phyloP scores from a whole-genome alignment of 805 yeast genomes.

The Yamadazyma tumulicola region DNA sequence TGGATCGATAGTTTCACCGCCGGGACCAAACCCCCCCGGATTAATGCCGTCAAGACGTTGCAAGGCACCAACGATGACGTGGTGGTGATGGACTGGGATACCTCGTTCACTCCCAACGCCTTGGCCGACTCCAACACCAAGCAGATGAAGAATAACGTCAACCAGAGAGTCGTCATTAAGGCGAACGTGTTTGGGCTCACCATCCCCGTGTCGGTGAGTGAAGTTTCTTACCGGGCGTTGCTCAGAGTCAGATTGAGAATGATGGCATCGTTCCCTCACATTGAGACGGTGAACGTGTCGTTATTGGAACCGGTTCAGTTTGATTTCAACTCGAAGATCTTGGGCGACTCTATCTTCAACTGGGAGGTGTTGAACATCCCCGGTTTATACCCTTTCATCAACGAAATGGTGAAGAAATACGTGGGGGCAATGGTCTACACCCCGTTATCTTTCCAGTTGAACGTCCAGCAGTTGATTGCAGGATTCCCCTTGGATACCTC shows the following conservation, averaged over 20 bases:
- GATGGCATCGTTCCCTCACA: conserved; percentile 89
- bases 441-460: conserved; percentile 91
- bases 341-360: conserved; percentile 82
- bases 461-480: conserved; percentile 83
- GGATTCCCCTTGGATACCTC: conserved; percentile 79
- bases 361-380: conserved; percentile 88
- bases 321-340: conserved; percentile 70
- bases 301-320: conserved; percentile 82
- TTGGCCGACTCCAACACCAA: conserved; percentile 78
- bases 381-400: conserved; percentile 77
- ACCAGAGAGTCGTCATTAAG: conserved; percentile 75
- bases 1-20: conserved; percentile 87
- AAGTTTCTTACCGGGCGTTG: conserved; percentile 70
- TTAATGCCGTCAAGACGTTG: conserved; percentile 85
- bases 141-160: conserved; percentile 79
- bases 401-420: conserved; percentile 80
- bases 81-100: conserved; percentile 97
- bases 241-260: conserved; percentile 82
- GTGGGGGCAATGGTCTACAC: conserved; percentile 84
- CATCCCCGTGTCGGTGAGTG: conserved; percentile 75
- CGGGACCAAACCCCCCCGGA: conserved; percentile 94
- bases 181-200: conserved; percentile 79
- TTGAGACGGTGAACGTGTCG: conserved; percentile 85
- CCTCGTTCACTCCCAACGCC: conserved; percentile 90
- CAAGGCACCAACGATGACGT: conserved; percentile 88